Evolutionary conservation across 768 basidiomycete genomes (phyloP), one percentile per base, ranked within the genome.

Genomic region (Mycena maculata): DNA sequence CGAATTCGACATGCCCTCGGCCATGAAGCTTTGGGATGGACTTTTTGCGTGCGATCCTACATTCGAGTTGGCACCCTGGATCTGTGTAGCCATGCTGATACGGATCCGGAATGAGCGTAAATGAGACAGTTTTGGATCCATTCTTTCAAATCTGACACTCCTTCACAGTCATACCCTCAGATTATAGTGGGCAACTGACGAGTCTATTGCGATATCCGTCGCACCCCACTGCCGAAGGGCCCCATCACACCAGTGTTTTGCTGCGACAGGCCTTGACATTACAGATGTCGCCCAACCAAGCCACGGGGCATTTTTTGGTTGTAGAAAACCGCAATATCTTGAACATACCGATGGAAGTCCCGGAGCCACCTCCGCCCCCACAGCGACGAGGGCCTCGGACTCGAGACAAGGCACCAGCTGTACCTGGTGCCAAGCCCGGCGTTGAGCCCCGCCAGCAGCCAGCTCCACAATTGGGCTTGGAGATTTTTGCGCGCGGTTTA

Each of bases 1-100:
- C 50, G 98, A 99, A 77, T 92, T 99, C 71, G 86, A 83, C 42
- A 87, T 98, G 83, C 73, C 82, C 4, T 90, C 94, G 67, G 88
- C 93, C 0, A 89, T 99, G 88, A 83, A 87, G 33, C 75, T 99
- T n/a, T 99, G 98, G 98, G 98, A 99, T 77, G 95, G 92, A 1
- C 76, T 99, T 11, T 97, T 99, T 76, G 94, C 97, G 0, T 91
- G 89, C 66, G 94, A 95, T 79, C 86, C 92, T 22, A 84, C 90
- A 0, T 82, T 97, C 30, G 88, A 91, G 55, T 80, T 98, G 39
- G 88, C 91, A 1, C 89, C 90, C 58, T 96, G 93, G 91, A 82
- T 97, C 55, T 96, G 94, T 74, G 90, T 98, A 22, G 93, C 95
- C 1, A 96, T 99, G 96, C 86, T 99, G 20, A 88, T 99, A 60